phyloP scores from a whole-genome alignment of 139 green algal species.

The Chlorokybus atmophyticus region DNA sequence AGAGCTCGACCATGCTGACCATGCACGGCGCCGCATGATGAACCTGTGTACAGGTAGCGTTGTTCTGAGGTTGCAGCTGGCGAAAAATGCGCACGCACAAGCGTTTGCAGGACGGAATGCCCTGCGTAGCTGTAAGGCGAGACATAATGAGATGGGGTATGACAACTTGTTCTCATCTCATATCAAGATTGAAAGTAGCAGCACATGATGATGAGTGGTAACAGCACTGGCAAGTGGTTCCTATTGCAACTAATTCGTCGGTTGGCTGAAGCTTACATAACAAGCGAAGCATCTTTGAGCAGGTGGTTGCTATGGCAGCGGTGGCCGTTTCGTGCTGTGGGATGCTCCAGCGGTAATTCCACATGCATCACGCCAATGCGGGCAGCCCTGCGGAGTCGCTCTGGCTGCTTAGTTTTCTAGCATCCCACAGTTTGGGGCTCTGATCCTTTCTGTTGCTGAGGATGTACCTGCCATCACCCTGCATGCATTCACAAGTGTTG shows the following conservation, averaged over 20 bases:
- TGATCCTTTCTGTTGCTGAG: too few relatives aligned
- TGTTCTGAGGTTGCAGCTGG: slow-evolving; percentile 57
- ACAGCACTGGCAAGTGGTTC: background rate
- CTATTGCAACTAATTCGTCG: background rate
- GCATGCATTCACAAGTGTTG: too few relatives aligned
- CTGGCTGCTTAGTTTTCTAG: too few relatives aligned
- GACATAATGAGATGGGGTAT: slow-evolving; percentile 60
- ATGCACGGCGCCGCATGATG: slow-evolving; percentile 38
- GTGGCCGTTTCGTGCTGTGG: slow-evolving; percentile 35
- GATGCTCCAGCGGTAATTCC: slow-evolving; percentile 62
- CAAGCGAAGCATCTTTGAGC: background rate
- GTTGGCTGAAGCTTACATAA: background rate
- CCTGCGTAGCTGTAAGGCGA: slow-evolving; percentile 67
- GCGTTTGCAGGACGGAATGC: slow-evolving; percentile 60
- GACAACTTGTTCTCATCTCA: slow-evolving; percentile 6
- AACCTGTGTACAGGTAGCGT: slow-evolving; percentile 76
- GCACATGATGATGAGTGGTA: background rate
- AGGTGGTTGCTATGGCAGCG: background rate
- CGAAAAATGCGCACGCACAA: too few relatives aligned
- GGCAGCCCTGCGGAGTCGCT: too few relatives aligned
- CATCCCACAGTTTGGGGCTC: too few relatives aligned
- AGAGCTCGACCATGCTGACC: too few relatives aligned
- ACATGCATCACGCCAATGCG: slow-evolving; percentile 25
- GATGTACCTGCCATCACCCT: too few relatives aligned
- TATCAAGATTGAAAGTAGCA: background rate